Conservation (phyloP, 2,329 filamentous ascomycete species). For the Colletotrichum salicis region DNA sequence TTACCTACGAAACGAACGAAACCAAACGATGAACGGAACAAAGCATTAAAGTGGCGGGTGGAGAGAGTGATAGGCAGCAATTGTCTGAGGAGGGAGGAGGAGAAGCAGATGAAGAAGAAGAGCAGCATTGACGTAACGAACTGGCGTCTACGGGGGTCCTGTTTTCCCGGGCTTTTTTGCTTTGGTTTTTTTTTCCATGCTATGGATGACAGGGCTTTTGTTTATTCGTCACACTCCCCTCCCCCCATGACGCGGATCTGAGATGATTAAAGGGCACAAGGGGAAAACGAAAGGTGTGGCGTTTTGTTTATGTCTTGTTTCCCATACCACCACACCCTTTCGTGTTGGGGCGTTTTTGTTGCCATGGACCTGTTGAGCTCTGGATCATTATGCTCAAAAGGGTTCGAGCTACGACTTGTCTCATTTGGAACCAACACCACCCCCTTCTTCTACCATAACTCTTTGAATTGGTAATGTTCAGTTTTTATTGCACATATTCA, state of each 20-base stretch:
- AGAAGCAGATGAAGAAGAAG: not conserved
- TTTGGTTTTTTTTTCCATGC: conserved; percentile 13
- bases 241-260: not conserved
- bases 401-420: not conserved
- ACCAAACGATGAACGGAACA: conserved; percentile 33
- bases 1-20: conserved; percentile 24
- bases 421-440: not conserved
- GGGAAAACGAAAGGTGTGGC: conserved; percentile 7
- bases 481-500: not conserved
- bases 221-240: not conserved
- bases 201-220: not conserved
- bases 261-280: not conserved
- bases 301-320: not conserved
- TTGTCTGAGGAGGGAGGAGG: not conserved
- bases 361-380: not conserved
- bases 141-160: conserved; percentile 33
- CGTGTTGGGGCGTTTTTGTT: not conserved
- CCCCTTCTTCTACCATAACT: conserved; percentile 1
- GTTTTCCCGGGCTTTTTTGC: conserved; percentile 19
- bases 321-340: not conserved
- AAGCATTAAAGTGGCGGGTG: conserved; percentile 13
- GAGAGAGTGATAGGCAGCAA: not conserved
- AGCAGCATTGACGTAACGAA: conserved; percentile 33
- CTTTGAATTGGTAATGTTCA: conserved; percentile 24
- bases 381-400: no score